These are phyloP conservation scores for Spiraea crenata DNA, from an alignment of 331 rosid genomes.

Conservation along the genomic window DNA sequence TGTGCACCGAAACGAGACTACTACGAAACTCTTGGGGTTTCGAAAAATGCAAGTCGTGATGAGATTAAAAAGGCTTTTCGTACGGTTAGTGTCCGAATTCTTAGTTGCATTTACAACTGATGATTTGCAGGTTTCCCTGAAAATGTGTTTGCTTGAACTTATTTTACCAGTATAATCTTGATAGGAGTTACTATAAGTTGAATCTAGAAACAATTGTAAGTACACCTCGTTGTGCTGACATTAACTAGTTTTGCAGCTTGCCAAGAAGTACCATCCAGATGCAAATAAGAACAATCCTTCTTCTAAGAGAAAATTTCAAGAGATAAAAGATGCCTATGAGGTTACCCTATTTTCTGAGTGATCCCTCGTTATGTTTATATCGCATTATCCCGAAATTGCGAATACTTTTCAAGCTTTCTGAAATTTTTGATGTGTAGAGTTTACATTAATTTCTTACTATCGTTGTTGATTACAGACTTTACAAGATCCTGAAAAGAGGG, in stretches of 20 bases:
- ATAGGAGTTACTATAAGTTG: not conserved
- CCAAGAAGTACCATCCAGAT: constrained; percentile 97
- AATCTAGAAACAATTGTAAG: too few species aligned
- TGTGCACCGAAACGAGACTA: constrained; percentile 52
- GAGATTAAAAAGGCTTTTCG: constrained; percentile 78
- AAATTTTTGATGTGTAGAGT: constrained; percentile 6
- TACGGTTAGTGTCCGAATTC: constrained; percentile 43
- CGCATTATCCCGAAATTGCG: not conserved
- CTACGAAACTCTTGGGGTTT: constrained; percentile 68
- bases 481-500: constrained; percentile 78
- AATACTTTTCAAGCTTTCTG: not conserved
- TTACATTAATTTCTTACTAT: constrained; percentile 18
- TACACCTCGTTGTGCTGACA: not conserved
- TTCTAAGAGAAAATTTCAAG: constrained; percentile 90
- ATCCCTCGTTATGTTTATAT: not conserved
- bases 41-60: constrained; percentile 59
- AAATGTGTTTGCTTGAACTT: not conserved
- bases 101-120: not conserved
- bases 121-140: not conserved
- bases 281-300: constrained; percentile 80
- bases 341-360: constrained; percentile 24
- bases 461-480: constrained; percentile 54
- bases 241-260: constrained; percentile 61
- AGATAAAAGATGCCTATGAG: constrained; percentile 96
- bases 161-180: not conserved